These are phyloP conservation scores for Stenocarpella maydis DNA, from an alignment of 2,329 filamentous ascomycete species.

Conservation along the genomic window DNA sequence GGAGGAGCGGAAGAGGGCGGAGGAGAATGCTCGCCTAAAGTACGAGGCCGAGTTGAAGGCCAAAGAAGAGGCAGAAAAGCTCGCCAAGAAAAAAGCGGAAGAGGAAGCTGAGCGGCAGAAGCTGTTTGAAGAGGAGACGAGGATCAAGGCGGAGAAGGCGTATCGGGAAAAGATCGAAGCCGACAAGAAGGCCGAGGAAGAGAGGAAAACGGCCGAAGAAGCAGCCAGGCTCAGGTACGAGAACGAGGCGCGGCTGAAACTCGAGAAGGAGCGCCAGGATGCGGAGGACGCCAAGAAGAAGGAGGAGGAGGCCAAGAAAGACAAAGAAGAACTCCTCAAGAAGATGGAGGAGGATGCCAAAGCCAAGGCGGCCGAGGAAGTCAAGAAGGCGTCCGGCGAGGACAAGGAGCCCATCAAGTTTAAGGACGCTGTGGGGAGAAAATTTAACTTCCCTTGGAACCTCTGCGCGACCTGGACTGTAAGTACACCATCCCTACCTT, in stretches of 20 bases:
- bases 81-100: slow-evolving; percentile 46
- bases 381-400: slow-evolving; percentile 60
- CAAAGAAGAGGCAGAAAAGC: slow-evolving; percentile 53
- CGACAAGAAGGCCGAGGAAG: slow-evolving; percentile 48
- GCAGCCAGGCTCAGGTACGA: slow-evolving; percentile 46
- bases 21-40: slow-evolving; percentile 54
- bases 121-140: slow-evolving; percentile 53
- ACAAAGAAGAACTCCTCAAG: slow-evolving; percentile 48
- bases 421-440: slow-evolving; percentile 89
- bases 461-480: slow-evolving; percentile 86
- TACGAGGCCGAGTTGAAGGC: slow-evolving; percentile 56
- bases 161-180: slow-evolving; percentile 37
- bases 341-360: slow-evolving; percentile 52
- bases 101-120: slow-evolving; percentile 53
- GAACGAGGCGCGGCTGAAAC: slow-evolving; percentile 42
- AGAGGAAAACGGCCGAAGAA: slow-evolving; percentile 47
- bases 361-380: slow-evolving; percentile 47
- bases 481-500: slow-evolving; percentile 47
- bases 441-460: slow-evolving; percentile 91
- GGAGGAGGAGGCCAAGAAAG: slow-evolving; percentile 48
- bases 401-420: slow-evolving; percentile 83
- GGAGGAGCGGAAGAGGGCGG: slow-evolving; percentile 55
- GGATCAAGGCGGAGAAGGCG: slow-evolving; percentile 33
- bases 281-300: slow-evolving; percentile 50
- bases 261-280: slow-evolving; percentile 55